Evolutionary conservation across 129 eudicot species (phyloP), one percentile per base, ranked within the genome.

Genomic region (Heracleum sosnowskyi): DNA sequence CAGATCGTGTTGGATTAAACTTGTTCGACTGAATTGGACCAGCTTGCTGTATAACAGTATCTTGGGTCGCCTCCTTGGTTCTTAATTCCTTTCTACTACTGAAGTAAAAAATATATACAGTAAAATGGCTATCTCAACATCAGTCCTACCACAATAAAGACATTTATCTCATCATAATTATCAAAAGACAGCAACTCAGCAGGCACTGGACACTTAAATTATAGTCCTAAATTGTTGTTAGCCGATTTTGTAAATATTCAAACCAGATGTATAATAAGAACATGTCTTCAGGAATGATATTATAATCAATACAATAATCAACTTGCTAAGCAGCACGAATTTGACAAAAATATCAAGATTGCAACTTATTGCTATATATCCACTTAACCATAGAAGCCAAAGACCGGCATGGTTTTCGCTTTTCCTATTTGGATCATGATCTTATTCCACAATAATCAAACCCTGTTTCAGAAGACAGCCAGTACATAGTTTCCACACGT

Each of bases 1-100:
- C 78, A 80, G 88, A 91, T 79, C 82, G 85, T 79, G 98, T 86
- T 2, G 95, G 98, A 79, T 93, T 80, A 77, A 91, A 29, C 31
- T 82, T 77, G 79, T 81, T 79, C 44, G 81, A 81, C 51, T 79
- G 89, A 76, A 81, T 33, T 8, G 80, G 78, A 73, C n/a, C 77
- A 45, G 80, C 81, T 44, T 78, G 76, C 64, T 73, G 86, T 78
- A 86, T 80, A 76, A 81, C 37, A 78, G 45, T 64, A 51, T 81
- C 88, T 80, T 73, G 82, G 71, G 78, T 69, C 60, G 42, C 60
- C 40, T 79, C 86, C 75, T 88, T 89, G 70, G 77, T 78, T 75
- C 88, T 84, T 45, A 86, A 84, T 83, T 84, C 96, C 85, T 90
- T 90, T 45, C 92, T 86, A 75, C 86, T 86, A 76, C 88, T 82